Evolutionary conservation across 139 green algal species (phyloP).

Genomic region (Deuterostichococcus epilithicus): DNA sequence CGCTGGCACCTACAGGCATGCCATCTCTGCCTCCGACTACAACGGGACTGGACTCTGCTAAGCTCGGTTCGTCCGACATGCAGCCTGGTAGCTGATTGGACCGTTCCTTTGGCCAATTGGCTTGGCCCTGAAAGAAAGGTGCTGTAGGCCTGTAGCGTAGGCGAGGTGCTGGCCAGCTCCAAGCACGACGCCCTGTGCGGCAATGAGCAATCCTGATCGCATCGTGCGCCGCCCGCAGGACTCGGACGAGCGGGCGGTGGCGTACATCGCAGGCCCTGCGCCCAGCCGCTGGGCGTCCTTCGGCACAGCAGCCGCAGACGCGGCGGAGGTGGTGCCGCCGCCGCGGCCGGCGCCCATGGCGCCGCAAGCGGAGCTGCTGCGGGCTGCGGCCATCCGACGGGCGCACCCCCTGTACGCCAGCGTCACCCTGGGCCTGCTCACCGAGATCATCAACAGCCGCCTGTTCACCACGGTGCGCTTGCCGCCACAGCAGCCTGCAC

Average conservation of each 20-base stretch:
- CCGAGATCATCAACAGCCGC: slow-evolving; percentile 92
- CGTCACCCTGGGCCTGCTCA: slow-evolving; percentile 70
- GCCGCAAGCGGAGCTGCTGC: slow-evolving; percentile 11
- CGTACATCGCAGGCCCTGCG: slow-evolving; percentile 80
- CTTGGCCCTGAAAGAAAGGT: too few relatives aligned
- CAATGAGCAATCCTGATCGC: neutral
- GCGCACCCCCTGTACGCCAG: slow-evolving; percentile 85
- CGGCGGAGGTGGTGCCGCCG: slow-evolving; percentile 21
- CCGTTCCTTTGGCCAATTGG: too few relatives aligned
- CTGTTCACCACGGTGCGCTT: slow-evolving; percentile 89
- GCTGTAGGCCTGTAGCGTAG: too few relatives aligned
- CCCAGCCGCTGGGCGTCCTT: slow-evolving; percentile 80
- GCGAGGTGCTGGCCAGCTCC: too few relatives aligned
- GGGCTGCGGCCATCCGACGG: slow-evolving; percentile 42
- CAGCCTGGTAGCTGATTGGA: too few relatives aligned
- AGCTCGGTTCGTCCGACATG: neutral
- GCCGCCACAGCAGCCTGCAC: too few relatives aligned
- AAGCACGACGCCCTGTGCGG: too few relatives aligned
- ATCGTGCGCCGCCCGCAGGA: slow-evolving; percentile 48
- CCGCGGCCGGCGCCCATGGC: slow-evolving; percentile 6
- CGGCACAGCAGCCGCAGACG: slow-evolving; percentile 18
- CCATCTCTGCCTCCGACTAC: neutral
- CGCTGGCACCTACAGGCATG: slow-evolving; percentile 69
- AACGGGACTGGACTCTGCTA: neutral
- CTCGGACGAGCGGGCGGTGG: slow-evolving; percentile 90